phyloP scores from a whole-genome alignment of 2,329 filamentous ascomycete species.

The Mycosphaerelloides madeirae region DNA sequence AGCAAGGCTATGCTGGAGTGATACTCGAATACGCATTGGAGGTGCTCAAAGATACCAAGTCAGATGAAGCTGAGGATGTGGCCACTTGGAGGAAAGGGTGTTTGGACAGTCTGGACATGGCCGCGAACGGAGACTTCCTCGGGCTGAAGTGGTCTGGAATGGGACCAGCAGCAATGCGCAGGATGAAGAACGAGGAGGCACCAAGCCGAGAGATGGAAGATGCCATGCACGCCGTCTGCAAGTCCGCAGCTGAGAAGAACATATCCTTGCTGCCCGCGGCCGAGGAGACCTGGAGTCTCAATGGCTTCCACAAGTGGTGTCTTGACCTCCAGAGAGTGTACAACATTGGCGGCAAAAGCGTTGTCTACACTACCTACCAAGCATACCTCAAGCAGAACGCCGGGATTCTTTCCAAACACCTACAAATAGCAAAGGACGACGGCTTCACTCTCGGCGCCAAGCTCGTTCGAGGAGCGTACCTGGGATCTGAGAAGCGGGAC shows the following conservation, averaged over 20 bases:
- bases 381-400: constrained; percentile 51
- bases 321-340: constrained; percentile 22
- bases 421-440: constrained; percentile 43
- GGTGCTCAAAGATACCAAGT: constrained; percentile 57
- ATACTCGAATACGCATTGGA: constrained; percentile 81
- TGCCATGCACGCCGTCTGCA: constrained; percentile 71
- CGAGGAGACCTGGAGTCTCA: constrained; percentile 74
- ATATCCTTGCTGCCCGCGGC: constrained; percentile 79
- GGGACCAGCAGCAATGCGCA: constrained; percentile 65
- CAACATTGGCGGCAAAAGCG: constrained; percentile 51
- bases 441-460: constrained; percentile 53
- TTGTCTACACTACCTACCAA: constrained; percentile 66
- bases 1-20: constrained; percentile 75
- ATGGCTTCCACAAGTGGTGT: constrained; percentile 62
- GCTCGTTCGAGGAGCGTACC: constrained; percentile 55
- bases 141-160: constrained; percentile 73
- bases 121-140: constrained; percentile 49
- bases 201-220: constrained; percentile 61
- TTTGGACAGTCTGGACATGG: constrained; percentile 62
- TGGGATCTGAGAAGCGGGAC: constrained; percentile 46
- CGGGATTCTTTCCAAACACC: constrained; percentile 41
- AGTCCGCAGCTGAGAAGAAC: constrained; percentile 62
- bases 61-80: constrained; percentile 58
- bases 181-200: constrained; percentile 58
- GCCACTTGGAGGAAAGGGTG: constrained; percentile 69